Evolutionary conservation across 768 basidiomycete genomes (phyloP).

Genomic region (Dioszegia aurantiaca): DNA sequence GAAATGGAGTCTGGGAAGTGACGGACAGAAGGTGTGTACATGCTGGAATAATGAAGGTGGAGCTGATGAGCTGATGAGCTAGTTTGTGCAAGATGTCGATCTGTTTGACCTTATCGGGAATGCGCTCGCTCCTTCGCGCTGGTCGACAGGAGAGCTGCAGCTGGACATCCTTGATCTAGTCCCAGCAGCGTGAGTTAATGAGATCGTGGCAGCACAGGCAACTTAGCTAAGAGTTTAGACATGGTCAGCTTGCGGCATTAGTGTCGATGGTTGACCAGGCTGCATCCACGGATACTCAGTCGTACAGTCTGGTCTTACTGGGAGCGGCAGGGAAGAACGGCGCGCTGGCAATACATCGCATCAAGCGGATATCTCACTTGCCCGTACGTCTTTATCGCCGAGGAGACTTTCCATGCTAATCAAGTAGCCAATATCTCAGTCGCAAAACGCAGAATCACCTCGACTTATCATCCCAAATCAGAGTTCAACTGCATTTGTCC

Average conservation of each 20-base stretch:
- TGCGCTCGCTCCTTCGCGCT: constrained; percentile 37
- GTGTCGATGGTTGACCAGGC: constrained; percentile 35
- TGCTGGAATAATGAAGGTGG: neutral
- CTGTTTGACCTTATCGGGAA: constrained; percentile 37
- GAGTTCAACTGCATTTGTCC: constrained; percentile 46
- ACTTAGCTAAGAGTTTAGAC: too few species aligned
- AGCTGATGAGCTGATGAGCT: neutral
- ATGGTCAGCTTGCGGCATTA: constrained; percentile 42
- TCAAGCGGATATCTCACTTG: constrained; percentile 23
- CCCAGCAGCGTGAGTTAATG: constrained; percentile 18
- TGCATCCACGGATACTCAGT: constrained; percentile 25
- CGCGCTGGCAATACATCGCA: constrained; percentile 17
- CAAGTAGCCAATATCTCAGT: constrained; percentile 31
- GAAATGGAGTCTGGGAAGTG: constrained; percentile 30
- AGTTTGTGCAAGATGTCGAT: constrained; percentile 39
- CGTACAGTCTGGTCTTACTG: constrained; percentile 46
- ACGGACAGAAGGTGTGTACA: constrained; percentile 29
- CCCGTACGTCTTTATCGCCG: constrained; percentile 22
- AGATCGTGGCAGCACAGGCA: too few species aligned
- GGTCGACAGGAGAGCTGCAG: constrained; percentile 33
- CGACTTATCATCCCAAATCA: constrained; percentile 43
- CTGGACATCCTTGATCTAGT: constrained; percentile 48
- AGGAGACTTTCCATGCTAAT: constrained; percentile 2
- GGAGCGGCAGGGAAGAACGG: constrained; percentile 21
- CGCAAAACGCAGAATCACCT: constrained; percentile 49